Evolutionary conservation across 441 rosid species (phyloP).

Genomic region (Erodium chrysanthum): DNA sequence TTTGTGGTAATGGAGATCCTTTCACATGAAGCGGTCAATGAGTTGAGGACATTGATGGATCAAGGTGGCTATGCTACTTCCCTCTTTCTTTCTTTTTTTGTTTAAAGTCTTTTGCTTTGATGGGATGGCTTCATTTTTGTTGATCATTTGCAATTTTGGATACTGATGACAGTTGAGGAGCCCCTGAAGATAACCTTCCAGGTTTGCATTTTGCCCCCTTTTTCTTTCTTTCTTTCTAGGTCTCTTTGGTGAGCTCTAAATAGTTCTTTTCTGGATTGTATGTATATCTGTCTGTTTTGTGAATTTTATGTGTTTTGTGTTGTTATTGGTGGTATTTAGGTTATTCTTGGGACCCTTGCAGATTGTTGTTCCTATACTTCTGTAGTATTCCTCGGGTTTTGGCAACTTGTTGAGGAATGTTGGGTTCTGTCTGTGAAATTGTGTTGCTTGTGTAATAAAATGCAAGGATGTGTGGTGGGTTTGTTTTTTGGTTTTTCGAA

Average conservation of each 20-base stretch:
- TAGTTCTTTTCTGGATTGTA: background rate
- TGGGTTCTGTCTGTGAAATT: background rate
- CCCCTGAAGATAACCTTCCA: slow-evolving; percentile 53
- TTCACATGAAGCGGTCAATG: slow-evolving; percentile 55
- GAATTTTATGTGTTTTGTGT: no score
- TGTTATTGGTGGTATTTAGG: background rate
- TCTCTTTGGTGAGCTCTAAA: slow-evolving; percentile 3
- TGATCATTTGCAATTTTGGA: slow-evolving; percentile 9
- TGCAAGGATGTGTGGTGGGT: background rate
- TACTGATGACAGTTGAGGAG: slow-evolving; percentile 54
- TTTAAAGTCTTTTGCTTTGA: background rate
- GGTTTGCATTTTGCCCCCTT: slow-evolving; percentile 33
- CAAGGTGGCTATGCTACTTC: slow-evolving; percentile 27
- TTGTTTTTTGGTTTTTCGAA: background rate
- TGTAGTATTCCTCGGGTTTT: background rate
- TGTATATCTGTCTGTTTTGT: background rate
- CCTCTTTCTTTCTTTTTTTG: background rate
- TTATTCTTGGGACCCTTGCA: background rate
- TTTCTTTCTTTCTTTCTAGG: slow-evolving; percentile 4
- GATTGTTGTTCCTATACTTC: background rate
- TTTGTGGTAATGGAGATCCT: slow-evolving; percentile 38
- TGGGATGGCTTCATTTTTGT: slow-evolving; percentile 5
- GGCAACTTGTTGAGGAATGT: background rate
- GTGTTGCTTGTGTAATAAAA: background rate
- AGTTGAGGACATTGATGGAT: slow-evolving; percentile 58